Conservation (phyloP, 768 basidiomycete species). For the Pisolithus albus region DNA sequence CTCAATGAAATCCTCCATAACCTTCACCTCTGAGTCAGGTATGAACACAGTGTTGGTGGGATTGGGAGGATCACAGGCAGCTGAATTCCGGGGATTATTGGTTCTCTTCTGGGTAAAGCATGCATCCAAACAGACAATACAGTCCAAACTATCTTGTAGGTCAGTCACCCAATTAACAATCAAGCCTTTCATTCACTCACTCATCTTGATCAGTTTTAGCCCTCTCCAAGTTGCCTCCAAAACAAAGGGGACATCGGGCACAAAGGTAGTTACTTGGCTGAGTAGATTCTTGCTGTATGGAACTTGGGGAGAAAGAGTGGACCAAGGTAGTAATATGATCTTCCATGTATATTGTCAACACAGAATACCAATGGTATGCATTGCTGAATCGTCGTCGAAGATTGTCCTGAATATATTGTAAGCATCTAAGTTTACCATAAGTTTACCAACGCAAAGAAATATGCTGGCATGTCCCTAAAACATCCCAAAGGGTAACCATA, state of each 20-base stretch:
- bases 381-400: no score
- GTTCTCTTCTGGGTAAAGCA: slow-evolving; percentile 28
- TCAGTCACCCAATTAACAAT: neutral
- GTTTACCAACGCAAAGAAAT: no score
- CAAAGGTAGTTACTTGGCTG: slow-evolving; percentile 4
- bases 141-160: slow-evolving; percentile 15
- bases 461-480: no score
- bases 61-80: neutral
- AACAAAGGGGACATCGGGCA: slow-evolving; percentile 10
- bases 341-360: no score
- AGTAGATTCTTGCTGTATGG: no score
- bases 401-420: no score
- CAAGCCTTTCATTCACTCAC: neutral
- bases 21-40: slow-evolving; percentile 11
- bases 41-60: slow-evolving; percentile 7
- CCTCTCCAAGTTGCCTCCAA: neutral
- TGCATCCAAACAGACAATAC: slow-evolving; percentile 27
- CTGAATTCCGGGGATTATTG: slow-evolving; percentile 9
- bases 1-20: slow-evolving; percentile 12
- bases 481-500: no score
- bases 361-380: no score
- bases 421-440: no score
- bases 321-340: no score
- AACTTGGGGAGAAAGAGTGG: no score
- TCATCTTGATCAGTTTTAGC: neutral